Evolutionary conservation across 2,329 filamentous ascomycete species (phyloP), one percentile per base, ranked within the genome.

Genomic region (Hymenotorrendiella dingleyae): DNA sequence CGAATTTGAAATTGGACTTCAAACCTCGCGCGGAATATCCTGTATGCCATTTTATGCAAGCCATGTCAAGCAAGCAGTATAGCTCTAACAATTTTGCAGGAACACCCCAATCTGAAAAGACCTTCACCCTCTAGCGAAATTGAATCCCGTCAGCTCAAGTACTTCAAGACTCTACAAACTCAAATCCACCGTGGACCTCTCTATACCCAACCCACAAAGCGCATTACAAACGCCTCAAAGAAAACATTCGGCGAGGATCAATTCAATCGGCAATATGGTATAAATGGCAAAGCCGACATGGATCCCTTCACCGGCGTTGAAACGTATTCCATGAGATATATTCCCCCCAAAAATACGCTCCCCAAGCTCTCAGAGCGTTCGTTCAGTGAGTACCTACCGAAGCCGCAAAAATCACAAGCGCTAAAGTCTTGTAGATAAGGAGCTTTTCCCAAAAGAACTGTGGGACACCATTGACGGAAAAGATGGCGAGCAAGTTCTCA

Each of bases 271-370:
- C 58, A 57, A 44, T 62, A 57, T 43, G 56, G 54, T 6, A 46
- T 35, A 23, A 51, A 57, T 30, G 46, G 49, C 3, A 55, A 66
- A 46, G 64, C 63, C 3, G 69, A 70, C 16, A 75, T 80, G 54
- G 75, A 82, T 57, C 74, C 78, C 2, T 82, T 82, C 54, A 68
- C 72, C 32, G 74, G 75, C 42, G 80, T 80, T 61, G 73, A 74
- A 28, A 78, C 75, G 0, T 82, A 78, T 56, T 71, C 72, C 12
- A 67, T 73, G 41, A 73, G 71, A 54, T 81, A 79, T 58, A 64
- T 71, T 42, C 76, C 74, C 50, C 74, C 75, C 53, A 69, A 70
- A 52, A 65, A 74, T 46, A 69, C 65, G 16, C 55, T 80, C 8
- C 78, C 78, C 1, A 70, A 71, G 47, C 62, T 82, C 16, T 66